Evolutionary conservation across 2,329 filamentous ascomycete species (phyloP).

Genomic region (Zymoseptoria pseudotritici): DNA sequence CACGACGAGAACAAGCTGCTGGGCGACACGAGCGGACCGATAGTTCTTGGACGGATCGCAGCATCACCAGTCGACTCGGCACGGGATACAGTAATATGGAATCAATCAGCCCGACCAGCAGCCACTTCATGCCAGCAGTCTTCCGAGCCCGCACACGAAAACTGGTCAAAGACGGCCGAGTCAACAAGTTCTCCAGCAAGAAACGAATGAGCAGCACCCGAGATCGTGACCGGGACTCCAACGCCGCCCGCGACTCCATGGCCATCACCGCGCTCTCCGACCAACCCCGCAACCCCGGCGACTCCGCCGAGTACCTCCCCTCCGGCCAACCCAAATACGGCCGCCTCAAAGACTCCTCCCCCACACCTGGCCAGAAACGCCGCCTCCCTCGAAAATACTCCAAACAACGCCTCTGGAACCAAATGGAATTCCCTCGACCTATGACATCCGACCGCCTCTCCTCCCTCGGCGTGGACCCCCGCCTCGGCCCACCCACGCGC

Average conservation of each 20-base stretch:
- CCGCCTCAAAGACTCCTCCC: slow-evolving; percentile 18
- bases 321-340: slow-evolving; percentile 27
- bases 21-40: slow-evolving; percentile 16
- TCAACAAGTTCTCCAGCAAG: slow-evolving; percentile 13
- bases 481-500: slow-evolving; percentile 23
- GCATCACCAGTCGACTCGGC: slow-evolving; percentile 26
- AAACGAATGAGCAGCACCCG: slow-evolving; percentile 12
- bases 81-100: slow-evolving; percentile 22
- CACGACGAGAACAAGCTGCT: slow-evolving; percentile 3
- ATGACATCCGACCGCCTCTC: slow-evolving; percentile 27
- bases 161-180: slow-evolving; percentile 11
- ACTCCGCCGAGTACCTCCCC: slow-evolving; percentile 17
- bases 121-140: slow-evolving; percentile 29
- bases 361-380: slow-evolving; percentile 5
- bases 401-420: slow-evolving; percentile 27
- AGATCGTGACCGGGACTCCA: not conserved
- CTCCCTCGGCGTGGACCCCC: slow-evolving; percentile 15
- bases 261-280: slow-evolving; percentile 16
- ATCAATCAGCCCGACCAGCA: slow-evolving; percentile 24
- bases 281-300: slow-evolving; percentile 1
- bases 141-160: slow-evolving; percentile 29
- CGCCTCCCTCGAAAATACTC: slow-evolving; percentile 23
- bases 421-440: slow-evolving; percentile 26
- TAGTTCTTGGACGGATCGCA: slow-evolving; percentile 26
- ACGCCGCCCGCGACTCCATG: slow-evolving; percentile 19